phyloP scores from a whole-genome alignment of 164 flowering plant species.

The Houttuynia cordata region DNA sequence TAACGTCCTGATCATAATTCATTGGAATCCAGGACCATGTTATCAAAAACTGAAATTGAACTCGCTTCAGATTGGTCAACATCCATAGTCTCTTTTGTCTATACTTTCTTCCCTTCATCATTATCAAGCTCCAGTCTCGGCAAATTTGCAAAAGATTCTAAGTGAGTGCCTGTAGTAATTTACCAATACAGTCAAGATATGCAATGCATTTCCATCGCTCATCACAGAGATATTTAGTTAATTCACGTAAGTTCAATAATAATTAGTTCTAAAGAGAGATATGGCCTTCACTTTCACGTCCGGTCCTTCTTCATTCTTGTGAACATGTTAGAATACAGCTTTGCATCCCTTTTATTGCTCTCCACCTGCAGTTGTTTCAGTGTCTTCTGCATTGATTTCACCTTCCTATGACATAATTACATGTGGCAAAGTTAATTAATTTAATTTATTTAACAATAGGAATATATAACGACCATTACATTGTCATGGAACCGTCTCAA shows the following conservation, averaged over 20 bases:
- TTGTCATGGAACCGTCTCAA: neutral
- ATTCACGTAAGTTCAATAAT: no score
- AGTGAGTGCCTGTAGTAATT: neutral
- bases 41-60: slow-evolving; percentile 6
- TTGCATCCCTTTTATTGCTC: slow-evolving; percentile 56
- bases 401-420: slow-evolving; percentile 33
- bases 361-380: slow-evolving; percentile 49
- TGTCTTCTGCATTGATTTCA: slow-evolving; percentile 33
- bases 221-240: neutral
- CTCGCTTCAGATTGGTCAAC: slow-evolving; percentile 12
- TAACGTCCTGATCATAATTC: neutral
- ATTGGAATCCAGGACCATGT: slow-evolving; percentile 16
- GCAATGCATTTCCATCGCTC: neutral
- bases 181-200: neutral
- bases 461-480: neutral
- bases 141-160: neutral
- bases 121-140: slow-evolving; percentile 37
- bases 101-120: slow-evolving; percentile 10
- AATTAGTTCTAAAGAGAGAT: neutral
- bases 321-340: slow-evolving; percentile 52
- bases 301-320: slow-evolving; percentile 20
- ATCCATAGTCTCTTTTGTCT: slow-evolving; percentile 14
- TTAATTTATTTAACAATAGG: neutral
- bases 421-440: neutral
- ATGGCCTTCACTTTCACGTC: slow-evolving; percentile 27